Conservation (phyloP, 805 yeast species). For the Candida hungchunana region DNA sequence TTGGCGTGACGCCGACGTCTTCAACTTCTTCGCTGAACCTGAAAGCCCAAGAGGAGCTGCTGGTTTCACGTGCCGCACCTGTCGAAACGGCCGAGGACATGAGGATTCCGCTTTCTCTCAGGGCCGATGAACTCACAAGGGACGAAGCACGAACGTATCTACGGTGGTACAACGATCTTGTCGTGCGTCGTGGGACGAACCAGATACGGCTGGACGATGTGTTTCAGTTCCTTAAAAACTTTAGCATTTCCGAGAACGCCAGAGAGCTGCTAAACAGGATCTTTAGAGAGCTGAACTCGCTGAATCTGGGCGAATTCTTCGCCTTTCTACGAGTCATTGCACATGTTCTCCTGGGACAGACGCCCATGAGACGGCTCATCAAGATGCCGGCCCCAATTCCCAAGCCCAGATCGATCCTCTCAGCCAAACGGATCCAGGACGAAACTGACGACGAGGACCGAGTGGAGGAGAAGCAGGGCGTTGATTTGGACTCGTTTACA, state of each 20-base stretch:
- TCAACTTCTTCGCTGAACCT: constrained; percentile 19
- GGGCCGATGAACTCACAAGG: constrained; percentile 61
- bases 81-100: constrained; percentile 34
- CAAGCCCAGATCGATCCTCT: constrained; percentile 72
- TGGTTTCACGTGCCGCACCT: constrained; percentile 2
- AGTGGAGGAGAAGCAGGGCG: constrained; percentile 30
- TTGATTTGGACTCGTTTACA: constrained; percentile 84
- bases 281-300: constrained; percentile 48
- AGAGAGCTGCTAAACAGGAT: constrained; percentile 49
- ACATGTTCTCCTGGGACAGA: constrained; percentile 53
- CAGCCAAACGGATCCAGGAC: constrained; percentile 47
- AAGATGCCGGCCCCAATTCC: constrained; percentile 61
- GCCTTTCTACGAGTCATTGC: constrained; percentile 78
- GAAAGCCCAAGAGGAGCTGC: constrained; percentile 7
- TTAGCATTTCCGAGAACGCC: constrained; percentile 51
- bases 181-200: constrained; percentile 63
- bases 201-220: constrained; percentile 72
- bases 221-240: constrained; percentile 73
- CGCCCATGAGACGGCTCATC: constrained; percentile 54
- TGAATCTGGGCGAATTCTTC: constrained; percentile 88
- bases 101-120: constrained; percentile 57
- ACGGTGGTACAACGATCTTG: constrained; percentile 88
- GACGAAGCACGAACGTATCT: constrained; percentile 83
- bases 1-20: constrained; percentile 33
- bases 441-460: constrained; percentile 37